Base-by-base conservation (phyloP, 306 rosid species). In the Argentina anserina region DNA sequence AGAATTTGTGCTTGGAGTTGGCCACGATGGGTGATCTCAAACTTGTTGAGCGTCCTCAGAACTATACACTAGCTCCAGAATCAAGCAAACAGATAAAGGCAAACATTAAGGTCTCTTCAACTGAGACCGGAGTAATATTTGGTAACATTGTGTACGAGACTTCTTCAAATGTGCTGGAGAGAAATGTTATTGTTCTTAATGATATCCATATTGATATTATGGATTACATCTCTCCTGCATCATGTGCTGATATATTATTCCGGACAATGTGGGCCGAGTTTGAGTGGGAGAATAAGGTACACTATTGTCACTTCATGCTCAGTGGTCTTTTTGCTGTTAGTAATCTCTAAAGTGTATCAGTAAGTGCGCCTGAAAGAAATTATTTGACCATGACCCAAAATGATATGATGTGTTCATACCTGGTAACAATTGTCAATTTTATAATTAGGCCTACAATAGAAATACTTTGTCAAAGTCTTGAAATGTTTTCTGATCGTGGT, bases 201-300 rank as follows among this genome's bases (percentile, higher is more conserved):
- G 99, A 95, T 85, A 95, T 95, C 82, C 99, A 95, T 83, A 95
- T 95, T 81, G 99, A 95, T 84, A 95, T 95, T 77, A 95, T 95
- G 99, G 99, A 95, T 78, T 95, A 95, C 86, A 95, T 95, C 73
- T 92, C 99, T 78, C 97, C 99, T 69, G 95, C 99, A 55, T 87
- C 89, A 56, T 95, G 99, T 70, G 86, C 97, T 71, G 99, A 95
- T 72, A 88, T 83, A 74, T 87, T 95, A 77, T 95, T 95, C 50
- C 88, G 99, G 84, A 88, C 97, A 39, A 95, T 95, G 99, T 95
- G 99, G 99, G 99, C 99, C 47, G 99, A 95, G 71, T 95, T 95
- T 81, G 99, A 95, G 73, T 95, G 99, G 99, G 99, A 95, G 77
- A 95, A 95, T 84, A 95, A 95, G 97, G 99, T 95, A 90, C 6